A percentile compares a stretch with the other conserved stretches of the same genome.
These are phyloP conservation scores for Leishmania turanica DNA, from an alignment of 208 protist species.

Conservation along the genomic window DNA sequence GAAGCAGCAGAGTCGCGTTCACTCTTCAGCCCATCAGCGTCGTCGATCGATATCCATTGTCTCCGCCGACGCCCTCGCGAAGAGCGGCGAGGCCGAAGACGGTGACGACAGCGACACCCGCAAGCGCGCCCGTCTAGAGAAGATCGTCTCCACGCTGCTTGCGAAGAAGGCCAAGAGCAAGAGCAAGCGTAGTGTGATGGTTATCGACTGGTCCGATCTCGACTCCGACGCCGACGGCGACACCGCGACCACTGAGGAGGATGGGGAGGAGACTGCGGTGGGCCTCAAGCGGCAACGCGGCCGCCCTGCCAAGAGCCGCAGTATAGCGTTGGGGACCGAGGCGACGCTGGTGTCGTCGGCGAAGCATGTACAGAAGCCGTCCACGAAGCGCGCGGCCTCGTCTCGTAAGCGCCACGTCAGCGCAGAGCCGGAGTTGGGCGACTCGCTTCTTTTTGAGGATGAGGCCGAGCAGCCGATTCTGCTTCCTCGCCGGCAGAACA, in stretches of 20 bases:
- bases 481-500: constrained; percentile 52
- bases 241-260: constrained; percentile 3
- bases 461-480: constrained; percentile 75
- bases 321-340: constrained; percentile 10
- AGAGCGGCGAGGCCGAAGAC: constrained; percentile 24
- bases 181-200: constrained; percentile 82
- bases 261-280: constrained; percentile 17
- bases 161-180: constrained; percentile 50
- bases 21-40: constrained; percentile 3
- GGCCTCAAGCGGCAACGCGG: constrained; percentile 23
- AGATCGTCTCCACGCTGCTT: constrained; percentile 70
- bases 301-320: constrained; percentile 25
- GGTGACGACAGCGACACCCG: constrained; percentile 22
- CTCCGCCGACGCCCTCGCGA: constrained; percentile 33
- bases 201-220: constrained; percentile 82
- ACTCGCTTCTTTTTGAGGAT: constrained; percentile 65
- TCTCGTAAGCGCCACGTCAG: constrained; percentile 37
- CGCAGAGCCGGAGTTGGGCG: constrained; percentile 46
- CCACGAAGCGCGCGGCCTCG: constrained; percentile 20
- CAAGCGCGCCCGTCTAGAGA: constrained; percentile 64
- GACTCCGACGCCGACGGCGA: constrained; percentile 38
- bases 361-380: constrained; percentile 11
- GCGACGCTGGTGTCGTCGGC: constrained; percentile 15
- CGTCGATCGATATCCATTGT: constrained; percentile 55
- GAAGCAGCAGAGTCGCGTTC: constrained; percentile 27